phyloP scores from a whole-genome alignment of 495 filamentous ascomycete species.

The Aspergillus biplanus region DNA sequence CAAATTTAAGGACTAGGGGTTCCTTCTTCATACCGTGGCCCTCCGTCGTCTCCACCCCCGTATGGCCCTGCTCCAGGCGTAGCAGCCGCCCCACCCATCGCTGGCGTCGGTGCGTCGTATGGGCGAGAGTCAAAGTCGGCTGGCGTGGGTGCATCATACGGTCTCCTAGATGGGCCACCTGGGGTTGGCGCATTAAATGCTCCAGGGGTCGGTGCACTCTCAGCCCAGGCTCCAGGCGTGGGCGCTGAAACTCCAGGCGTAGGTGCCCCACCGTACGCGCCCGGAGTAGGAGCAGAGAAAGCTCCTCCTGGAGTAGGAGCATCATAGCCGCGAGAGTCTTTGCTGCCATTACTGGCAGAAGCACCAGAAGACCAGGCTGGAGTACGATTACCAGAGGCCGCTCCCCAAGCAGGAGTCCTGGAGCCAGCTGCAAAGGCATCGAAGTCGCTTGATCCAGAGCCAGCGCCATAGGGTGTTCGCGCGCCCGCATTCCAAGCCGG shows the following conservation, averaged over 20 bases:
- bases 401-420: constrained; percentile 74
- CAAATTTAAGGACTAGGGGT: constrained; percentile 50
- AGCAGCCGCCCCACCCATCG: constrained; percentile 67
- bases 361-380: constrained; percentile 50
- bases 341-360: constrained; percentile 35
- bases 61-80: constrained; percentile 72
- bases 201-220: constrained; percentile 65
- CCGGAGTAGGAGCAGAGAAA: constrained; percentile 56
- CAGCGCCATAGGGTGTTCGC: constrained; percentile 71
- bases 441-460: constrained; percentile 60
- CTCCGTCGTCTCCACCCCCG: constrained; percentile 59
- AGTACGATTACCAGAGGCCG: constrained; percentile 53
- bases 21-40: constrained; percentile 59
- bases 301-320: constrained; percentile 77
- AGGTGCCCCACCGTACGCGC: constrained; percentile 60
- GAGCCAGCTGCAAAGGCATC: constrained; percentile 74
- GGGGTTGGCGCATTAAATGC: constrained; percentile 67
- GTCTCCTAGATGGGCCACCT: constrained; percentile 40
- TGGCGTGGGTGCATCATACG: constrained; percentile 63
- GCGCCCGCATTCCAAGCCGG: constrained; percentile 64
- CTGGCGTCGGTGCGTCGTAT: constrained; percentile 78
- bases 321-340: constrained; percentile 63
- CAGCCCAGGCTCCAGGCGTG: constrained; percentile 73
- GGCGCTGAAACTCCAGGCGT: constrained; percentile 77
- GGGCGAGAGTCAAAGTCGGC: constrained; percentile 62